Base-by-base conservation (phyloP, 2,329 filamentous ascomycete genomes). In the Fusarium sp. region DNA sequence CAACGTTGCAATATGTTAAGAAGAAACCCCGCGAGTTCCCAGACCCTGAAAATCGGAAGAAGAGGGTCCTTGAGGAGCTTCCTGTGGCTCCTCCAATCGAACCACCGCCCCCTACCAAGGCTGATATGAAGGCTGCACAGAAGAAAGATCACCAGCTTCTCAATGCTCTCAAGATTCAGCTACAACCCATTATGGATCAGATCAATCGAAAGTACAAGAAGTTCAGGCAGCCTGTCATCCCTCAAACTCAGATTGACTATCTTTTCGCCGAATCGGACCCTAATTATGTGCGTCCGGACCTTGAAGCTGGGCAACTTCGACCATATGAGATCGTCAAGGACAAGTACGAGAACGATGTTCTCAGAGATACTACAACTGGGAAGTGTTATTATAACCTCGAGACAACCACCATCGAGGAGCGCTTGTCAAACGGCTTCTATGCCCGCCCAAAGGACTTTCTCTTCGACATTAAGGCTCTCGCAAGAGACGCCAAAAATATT, bases 341-440 rank as follows among this genome's bases (percentile, higher is more conserved):
- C 80, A 91, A 91, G 71, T 89, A 96, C 72, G 95, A 93, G 14
- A 90, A 92, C 16, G 87, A 90, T 44, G 95, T 95, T 22, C 85
- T 99, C 48, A 86, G 90, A 42, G 93, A 98, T 73, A 91, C 90
- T 10, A 87, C 88, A 5, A 93, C 91, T 4, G 91, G 91, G 64
- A 97, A 96, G 81, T 96, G 95, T 81, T 98, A 92, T 81, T 98
- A 98, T 85, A 99, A 99, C 75, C 86, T 99, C 50, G 95, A 98
- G 79, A 93, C 95, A 16, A 92, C 92, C 7, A 95, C 93, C 2
- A 98, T 99, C 59, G 96, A 99, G 83, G 95, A 97, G 80, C 91
- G 96, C n/a, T 86, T 99, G 38, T 97, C 95, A 9, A 98, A 99
- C 80, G 96, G 96, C 10, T 99, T 94, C 82, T 99, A 99, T 82